A percentile compares a stretch with the other conserved stretches of the same genome.
Conservation (phyloP, 2,329 filamentous ascomycete genomes). For the Pseudogymnoascus sp. region DNA sequence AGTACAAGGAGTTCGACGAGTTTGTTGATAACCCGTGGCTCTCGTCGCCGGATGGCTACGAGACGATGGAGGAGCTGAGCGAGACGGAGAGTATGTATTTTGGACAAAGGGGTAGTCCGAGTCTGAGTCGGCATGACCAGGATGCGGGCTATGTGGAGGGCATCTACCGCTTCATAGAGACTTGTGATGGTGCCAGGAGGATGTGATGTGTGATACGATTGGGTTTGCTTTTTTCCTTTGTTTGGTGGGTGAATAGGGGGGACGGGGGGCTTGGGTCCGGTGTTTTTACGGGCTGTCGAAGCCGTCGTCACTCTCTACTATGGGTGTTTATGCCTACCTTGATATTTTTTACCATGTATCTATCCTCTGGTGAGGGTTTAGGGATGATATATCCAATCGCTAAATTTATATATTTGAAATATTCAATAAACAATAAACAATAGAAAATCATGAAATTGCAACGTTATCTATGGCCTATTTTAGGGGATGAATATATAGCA, state of each 20-base stretch:
- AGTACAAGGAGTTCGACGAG: conserved; percentile 21
- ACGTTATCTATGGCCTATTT: background rate
- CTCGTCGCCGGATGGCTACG: conserved; percentile 21
- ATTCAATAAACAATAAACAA: background rate
- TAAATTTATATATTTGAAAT: conserved; percentile 1
- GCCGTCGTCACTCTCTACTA: conserved; percentile 4
- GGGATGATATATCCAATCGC: conserved; percentile 1
- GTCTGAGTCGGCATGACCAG: conserved; percentile 42
- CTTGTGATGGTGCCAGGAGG: conserved; percentile 41
- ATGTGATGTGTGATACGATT: conserved; percentile 1
- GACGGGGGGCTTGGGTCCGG: background rate
- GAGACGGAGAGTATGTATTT: conserved; percentile 25
- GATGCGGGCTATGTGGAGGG: conserved; percentile 49
- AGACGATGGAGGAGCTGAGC: conserved; percentile 22
- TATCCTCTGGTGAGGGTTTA: conserved; percentile 2
- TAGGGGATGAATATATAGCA: background rate
- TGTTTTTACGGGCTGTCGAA: background rate
- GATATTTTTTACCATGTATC: background rate
- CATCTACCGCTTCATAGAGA: conserved; percentile 57
- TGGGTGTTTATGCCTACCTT: background rate
- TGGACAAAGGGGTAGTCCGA: conserved; percentile 17
- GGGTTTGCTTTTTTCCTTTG: background rate
- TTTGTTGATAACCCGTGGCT: conserved; percentile 22
- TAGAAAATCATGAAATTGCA: background rate
- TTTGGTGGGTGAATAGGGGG: background rate